Base-by-base conservation (phyloP, 306 rosid genomes). In the Gastrolobium villosum region DNA sequence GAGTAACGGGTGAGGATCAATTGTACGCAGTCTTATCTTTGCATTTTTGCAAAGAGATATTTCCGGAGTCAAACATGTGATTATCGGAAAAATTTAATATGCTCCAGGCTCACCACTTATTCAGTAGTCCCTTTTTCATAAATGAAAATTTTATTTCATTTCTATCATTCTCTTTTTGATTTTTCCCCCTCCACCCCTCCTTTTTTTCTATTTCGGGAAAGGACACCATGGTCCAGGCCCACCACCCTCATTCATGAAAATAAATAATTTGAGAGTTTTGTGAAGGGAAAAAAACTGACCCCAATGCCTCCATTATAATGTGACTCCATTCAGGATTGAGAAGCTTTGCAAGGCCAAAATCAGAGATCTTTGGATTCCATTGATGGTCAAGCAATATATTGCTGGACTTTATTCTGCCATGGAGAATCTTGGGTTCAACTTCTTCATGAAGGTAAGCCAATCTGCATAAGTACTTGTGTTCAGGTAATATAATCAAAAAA, bases 381-480 rank as follows among this genome's bases (percentile, higher is more conserved):
- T 84, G 73, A 52, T 55, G 83, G 55, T 90, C 95, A 36, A 90
- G 85, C 74, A 92, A 78, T 63, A 92, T 69, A 72, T 87, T 84
- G 75, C 84, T 86, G 3, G 93, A 70, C 67, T 75, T 90, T 50
- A 90, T 26, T 79, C 60, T 81, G 56, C 92, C 83, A 64, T 87
- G 96, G 14, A 90, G 66, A 70, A 90, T 74, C 79, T 79, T 85
- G 61, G 88, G 90, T 39, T 89, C 90, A 53, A 87, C 84, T 69
- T 87, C 88, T 46, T 92, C 91, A 48, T 90, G 92, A 79, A 92
- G 90, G 74, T 90, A 88, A 31, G 88, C 89, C 84, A 92, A 70
- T 83, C 95, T 90, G 89, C 84, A 78, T 2, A 81, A 77, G 40
- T 26, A 63, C 0, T 13, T 68, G 26, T 70, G 44, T 41, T 70